Base-by-base conservation (phyloP, 2,329 filamentous ascomycete genomes). In the Scleromitrula shiraiana region DNA sequence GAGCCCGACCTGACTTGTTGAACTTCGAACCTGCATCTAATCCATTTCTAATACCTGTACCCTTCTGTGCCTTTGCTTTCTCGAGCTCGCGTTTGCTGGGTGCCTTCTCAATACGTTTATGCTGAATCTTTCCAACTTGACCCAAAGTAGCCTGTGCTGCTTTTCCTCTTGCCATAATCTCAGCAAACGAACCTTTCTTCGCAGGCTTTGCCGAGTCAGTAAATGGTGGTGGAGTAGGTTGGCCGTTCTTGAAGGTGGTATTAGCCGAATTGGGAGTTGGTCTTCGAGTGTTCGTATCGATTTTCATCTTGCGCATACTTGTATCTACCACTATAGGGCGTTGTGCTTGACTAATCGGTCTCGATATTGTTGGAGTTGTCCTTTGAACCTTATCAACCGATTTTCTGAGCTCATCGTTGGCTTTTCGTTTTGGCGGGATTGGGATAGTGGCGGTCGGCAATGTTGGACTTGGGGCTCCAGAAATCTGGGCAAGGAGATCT, bases 181-280 rank as follows among this genome's bases (percentile, higher is more conserved):
- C 84, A 30, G 81, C 78, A 63, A 80, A 90, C 0, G 82, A 85
- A 2, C 83, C 82, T 60, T 84, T 86, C 65, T 88, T 88, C 1
- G 80, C 81, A 2, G 75, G 67, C 35, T 51, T 51, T 35, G 54
- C 50, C 9, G 50, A 43, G n/a, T 50, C 46, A 17, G 51, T 52
- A 24, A 37, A 42, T 15, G 49, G 43, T 29, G 59, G 54, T n/a
- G 57, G 53, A 4, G 58, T 59, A 24, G 59, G 54, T 23, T 56
- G 57, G 10, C 55, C 59, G 50, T 61, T 61, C 17, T 55, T 55
- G 27, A 56, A 52, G 7, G 49, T 49, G 8, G 45, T 47, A 37
- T 47, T 47, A 15, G 42, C 41, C 19, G 41, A 39, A 20, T 23
- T 43, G 22, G 50, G 47, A 26, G 36, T 50, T 24, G 47, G 52